These are phyloP conservation scores for Sherardia arvensis DNA, from an alignment of 257 asterid species.

Conservation along the genomic window DNA sequence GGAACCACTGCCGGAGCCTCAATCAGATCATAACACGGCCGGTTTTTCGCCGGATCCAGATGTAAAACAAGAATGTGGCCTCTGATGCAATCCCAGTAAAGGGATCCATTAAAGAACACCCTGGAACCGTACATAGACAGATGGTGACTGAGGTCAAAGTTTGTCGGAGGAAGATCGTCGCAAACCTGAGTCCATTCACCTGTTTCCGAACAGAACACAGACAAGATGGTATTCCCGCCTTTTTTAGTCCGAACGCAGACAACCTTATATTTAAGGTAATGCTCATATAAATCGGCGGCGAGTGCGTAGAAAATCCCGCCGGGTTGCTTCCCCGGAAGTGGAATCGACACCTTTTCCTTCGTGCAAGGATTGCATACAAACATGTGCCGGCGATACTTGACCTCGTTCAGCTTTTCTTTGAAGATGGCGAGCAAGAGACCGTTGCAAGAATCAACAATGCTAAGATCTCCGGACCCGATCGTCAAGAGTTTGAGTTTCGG, in stretches of 20 bases:
- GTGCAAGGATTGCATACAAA: conserved; percentile 9
- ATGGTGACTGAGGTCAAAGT: background rate
- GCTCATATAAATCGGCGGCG: background rate
- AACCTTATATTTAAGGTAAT: background rate
- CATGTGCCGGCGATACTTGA: too few species aligned
- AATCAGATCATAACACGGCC: background rate
- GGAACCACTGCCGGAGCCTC: background rate
- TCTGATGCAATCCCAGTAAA: background rate
- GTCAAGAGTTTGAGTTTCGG: background rate
- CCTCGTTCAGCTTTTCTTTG: background rate
- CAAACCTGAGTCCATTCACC: background rate
- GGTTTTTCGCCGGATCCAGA: background rate
- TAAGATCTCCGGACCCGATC: background rate
- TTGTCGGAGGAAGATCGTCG: background rate
- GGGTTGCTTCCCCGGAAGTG: background rate
- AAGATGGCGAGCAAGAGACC: background rate
- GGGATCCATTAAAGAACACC: conserved; percentile 3
- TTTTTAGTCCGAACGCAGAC: background rate
- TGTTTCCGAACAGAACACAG: background rate
- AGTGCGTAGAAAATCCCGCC: background rate
- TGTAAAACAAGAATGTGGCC: conserved; percentile 2
- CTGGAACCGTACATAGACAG: too few species aligned
- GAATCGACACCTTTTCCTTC: background rate
- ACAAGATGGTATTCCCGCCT: background rate
- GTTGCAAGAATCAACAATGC: conserved; percentile 3